Conservation (phyloP, 805 yeast genomes). For the Wilhelminamyces savonicus region DNA sequence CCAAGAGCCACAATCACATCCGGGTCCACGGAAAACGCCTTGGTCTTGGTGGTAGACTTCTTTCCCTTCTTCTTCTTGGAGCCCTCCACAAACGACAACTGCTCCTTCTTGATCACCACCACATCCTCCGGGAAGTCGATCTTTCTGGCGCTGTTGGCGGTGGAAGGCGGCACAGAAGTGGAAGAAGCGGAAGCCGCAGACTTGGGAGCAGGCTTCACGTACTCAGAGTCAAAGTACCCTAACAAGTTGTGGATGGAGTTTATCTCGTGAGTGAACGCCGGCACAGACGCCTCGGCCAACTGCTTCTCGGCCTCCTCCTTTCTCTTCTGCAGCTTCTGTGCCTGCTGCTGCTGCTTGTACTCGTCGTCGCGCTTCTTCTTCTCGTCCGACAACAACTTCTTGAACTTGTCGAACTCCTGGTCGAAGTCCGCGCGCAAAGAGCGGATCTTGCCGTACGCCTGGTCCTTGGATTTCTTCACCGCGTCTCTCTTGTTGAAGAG, state of each 20-base stretch:
- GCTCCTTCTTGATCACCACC: slow-evolving; percentile 57
- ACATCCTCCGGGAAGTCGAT: slow-evolving; percentile 60
- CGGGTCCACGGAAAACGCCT: slow-evolving; percentile 69
- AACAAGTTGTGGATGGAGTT: slow-evolving; percentile 68
- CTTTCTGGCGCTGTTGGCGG: slow-evolving; percentile 34
- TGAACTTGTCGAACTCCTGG: slow-evolving; percentile 67
- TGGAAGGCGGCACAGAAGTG: slow-evolving; percentile 11
- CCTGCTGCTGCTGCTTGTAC: slow-evolving; percentile 48
- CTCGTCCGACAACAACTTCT: slow-evolving; percentile 62
- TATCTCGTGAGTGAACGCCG: slow-evolving; percentile 82
- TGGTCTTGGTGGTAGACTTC: slow-evolving; percentile 39
- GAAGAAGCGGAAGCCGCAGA: slow-evolving; percentile 14
- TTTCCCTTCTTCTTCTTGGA: slow-evolving; percentile 39
- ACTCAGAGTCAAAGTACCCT: slow-evolving; percentile 70
- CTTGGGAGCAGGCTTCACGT: slow-evolving; percentile 49
- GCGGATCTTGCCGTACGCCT: slow-evolving; percentile 58
- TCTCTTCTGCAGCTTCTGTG: slow-evolving; percentile 46
- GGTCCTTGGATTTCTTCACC: slow-evolving; percentile 62
- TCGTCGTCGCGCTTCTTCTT: slow-evolving; percentile 62
- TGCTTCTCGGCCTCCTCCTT: slow-evolving; percentile 57
- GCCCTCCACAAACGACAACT: slow-evolving; percentile 51
- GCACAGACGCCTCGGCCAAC: slow-evolving; percentile 67
- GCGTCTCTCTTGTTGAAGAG: slow-evolving; percentile 62
- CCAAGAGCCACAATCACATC: slow-evolving; percentile 71
- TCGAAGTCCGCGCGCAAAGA: slow-evolving; percentile 69